phyloP scores from a whole-genome alignment of 176 grass and related monocot species.

The Thinopyrum elongatum region DNA sequence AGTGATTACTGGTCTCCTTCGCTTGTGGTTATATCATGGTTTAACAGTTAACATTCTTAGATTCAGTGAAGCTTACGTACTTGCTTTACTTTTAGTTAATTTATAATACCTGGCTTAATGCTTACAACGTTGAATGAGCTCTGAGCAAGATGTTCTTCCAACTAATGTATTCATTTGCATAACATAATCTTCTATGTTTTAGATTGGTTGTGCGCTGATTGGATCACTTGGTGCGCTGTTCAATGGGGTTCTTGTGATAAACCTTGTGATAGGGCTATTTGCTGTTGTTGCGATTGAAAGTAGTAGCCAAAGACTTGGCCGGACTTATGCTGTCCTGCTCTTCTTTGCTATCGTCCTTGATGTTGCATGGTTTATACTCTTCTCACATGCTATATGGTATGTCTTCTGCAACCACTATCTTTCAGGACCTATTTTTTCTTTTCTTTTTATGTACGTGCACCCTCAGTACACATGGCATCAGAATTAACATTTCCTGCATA shows the following conservation, averaged over 20 bases:
- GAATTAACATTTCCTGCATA: neutral
- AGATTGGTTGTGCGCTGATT: slow-evolving; percentile 91
- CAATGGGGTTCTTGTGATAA: slow-evolving; percentile 93
- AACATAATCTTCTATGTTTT: neutral
- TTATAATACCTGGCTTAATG: slow-evolving; percentile 25
- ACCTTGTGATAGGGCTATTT: slow-evolving; percentile 94
- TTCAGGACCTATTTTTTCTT: neutral
- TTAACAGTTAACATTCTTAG: slow-evolving; percentile 8
- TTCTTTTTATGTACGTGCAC: neutral
- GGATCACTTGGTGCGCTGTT: slow-evolving; percentile 90
- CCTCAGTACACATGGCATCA: slow-evolving; percentile 5
- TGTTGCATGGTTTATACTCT: slow-evolving; percentile 93
- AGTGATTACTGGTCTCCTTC: neutral
- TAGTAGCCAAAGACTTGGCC: slow-evolving; percentile 85
- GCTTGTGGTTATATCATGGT: neutral
- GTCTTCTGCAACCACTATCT: slow-evolving; percentile 13
- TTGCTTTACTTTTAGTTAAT: slow-evolving; percentile 16
- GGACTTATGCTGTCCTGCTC: slow-evolving; percentile 87
- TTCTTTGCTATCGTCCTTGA: slow-evolving; percentile 82
- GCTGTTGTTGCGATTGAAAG: slow-evolving; percentile 93
- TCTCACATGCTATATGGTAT: slow-evolving; percentile 94
- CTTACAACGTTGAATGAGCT: neutral
- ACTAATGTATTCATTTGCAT: slow-evolving; percentile 10
- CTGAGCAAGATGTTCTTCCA: slow-evolving; percentile 10
- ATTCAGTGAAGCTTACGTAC: neutral